Evolutionary conservation across 345 rosid species (phyloP).

Genomic region (Aurinia saxatilis): DNA sequence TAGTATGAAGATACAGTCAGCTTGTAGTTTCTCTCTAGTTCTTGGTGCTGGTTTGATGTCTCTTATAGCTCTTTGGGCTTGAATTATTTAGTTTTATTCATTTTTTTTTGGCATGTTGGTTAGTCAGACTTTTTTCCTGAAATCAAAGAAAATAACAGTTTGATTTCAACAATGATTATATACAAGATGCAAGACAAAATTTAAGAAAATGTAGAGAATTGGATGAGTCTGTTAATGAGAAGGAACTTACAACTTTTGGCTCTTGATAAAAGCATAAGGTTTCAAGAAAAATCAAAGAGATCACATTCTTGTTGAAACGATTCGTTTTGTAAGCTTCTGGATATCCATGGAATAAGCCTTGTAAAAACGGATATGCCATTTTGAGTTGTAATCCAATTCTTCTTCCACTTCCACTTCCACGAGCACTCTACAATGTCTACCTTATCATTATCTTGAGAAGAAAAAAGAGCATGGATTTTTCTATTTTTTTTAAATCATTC

Average conservation of each 20-base stretch:
- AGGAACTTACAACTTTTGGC: slow-evolving; percentile 18
- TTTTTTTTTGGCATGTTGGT: neutral
- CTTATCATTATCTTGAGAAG: neutral
- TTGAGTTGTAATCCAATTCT: slow-evolving; percentile 9
- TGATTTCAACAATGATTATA: neutral
- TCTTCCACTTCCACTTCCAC: slow-evolving; percentile 2
- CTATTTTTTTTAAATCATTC: neutral
- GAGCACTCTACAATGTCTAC: slow-evolving; percentile 2
- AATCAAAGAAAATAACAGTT: neutral
- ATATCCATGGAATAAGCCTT: slow-evolving; percentile 27
- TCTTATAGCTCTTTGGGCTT: slow-evolving; percentile 59
- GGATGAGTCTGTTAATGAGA: no score
- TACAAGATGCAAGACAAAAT: no score
- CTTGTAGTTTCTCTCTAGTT: slow-evolving; percentile 29
- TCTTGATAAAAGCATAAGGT: slow-evolving; percentile 12
- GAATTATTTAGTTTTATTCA: neutral
- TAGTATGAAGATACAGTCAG: slow-evolving; percentile 29
- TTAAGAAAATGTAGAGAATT: no score
- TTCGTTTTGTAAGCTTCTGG: slow-evolving; percentile 11
- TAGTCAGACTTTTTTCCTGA: neutral
- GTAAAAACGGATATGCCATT: slow-evolving; percentile 20
- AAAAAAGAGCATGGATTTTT: neutral
- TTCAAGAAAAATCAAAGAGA: neutral
- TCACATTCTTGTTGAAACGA: slow-evolving; percentile 18
- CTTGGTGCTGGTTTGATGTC: slow-evolving; percentile 58